Percentiles rank a stretch among this genome's conserved stretches.
These are phyloP conservation scores for Styphnolobium japonicum DNA, from an alignment of 306 rosid species.

Conservation along the genomic window DNA sequence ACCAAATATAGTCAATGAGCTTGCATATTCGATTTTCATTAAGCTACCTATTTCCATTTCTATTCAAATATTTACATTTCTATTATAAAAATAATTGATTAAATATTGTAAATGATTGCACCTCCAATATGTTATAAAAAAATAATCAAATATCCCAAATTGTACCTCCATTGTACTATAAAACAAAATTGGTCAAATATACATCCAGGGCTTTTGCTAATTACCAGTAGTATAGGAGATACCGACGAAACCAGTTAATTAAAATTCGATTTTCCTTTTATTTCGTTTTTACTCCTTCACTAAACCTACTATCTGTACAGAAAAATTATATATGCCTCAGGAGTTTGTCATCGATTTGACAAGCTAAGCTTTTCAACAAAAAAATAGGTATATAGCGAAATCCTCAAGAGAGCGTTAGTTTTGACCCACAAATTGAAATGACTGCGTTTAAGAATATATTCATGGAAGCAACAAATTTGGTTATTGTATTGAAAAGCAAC, in stretches of 20 bases:
- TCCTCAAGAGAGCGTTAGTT: too few species aligned
- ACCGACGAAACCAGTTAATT: neutral
- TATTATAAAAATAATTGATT: neutral
- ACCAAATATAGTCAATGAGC: neutral
- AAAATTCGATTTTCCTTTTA: neutral
- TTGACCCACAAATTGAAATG: neutral
- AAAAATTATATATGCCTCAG: too few species aligned
- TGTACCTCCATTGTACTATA: neutral
- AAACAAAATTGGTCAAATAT: neutral
- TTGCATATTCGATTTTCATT: neutral
- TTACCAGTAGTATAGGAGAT: neutral
- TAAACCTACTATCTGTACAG: too few species aligned
- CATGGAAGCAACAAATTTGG: neutral
- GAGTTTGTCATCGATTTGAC: too few species aligned
- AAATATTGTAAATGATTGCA: slow-evolving; percentile 16
- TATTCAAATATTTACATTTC: neutral
- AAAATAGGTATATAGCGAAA: too few species aligned
- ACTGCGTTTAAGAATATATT: neutral
- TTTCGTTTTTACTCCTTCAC: too few species aligned
- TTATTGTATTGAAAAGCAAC: neutral
- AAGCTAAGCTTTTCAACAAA: too few species aligned
- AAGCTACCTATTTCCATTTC: neutral
- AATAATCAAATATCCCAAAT: slow-evolving; percentile 2
- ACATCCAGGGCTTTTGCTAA: neutral
- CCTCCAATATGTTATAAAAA: neutral